Base-by-base conservation (phyloP, 2,329 filamentous ascomycete genomes). In the Didymosphaeria variabile region DNA sequence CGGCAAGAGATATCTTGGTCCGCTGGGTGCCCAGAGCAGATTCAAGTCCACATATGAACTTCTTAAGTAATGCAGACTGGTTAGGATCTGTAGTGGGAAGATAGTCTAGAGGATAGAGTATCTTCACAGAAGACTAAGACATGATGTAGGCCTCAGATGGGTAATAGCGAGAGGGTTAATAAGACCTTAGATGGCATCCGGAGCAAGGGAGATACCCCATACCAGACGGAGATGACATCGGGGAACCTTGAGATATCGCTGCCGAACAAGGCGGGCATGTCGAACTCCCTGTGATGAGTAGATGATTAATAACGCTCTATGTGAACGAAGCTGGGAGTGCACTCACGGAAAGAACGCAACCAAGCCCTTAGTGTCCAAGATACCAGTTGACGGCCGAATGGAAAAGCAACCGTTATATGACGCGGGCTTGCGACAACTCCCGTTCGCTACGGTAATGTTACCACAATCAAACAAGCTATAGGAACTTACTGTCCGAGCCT, bases 401-500 rank as follows among this genome's bases (percentile, higher is more conserved):
- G 55, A 8, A 34, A 61, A 61, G 32, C 32, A 46, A 5, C 55
- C 59, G 32, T 61, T 58, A 15, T 46, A 52, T 1, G 12, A 26
- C 4, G 59, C 59, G 9, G 59, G 59, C 34, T 58, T 58, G 6
- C 59, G 46, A 29, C 59, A 55, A 58, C 59, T 61, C 19, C 59
- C 55, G 36, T 61, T 61, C 4, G 59, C 57, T 53, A 19, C 31
- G 44, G 23, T 6, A 57, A 19, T 40, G 38, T 40, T 40, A 34
- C 23, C n/a, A 13, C 38, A 36, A 8, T 17, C 31, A 21, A 1
- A 32, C 10, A 26, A 47, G 3, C 3, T 15, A 7, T 31, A 9
- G 29, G 17, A 31, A 59, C 57, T 21, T 47, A 59, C 57, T 59
- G 23, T 67, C 65, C 9, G 65, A 62, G 13, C 0, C 85, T 46